Base-by-base conservation (phyloP, 2,329 filamentous ascomycete genomes). In the Cytospora piceicola region DNA sequence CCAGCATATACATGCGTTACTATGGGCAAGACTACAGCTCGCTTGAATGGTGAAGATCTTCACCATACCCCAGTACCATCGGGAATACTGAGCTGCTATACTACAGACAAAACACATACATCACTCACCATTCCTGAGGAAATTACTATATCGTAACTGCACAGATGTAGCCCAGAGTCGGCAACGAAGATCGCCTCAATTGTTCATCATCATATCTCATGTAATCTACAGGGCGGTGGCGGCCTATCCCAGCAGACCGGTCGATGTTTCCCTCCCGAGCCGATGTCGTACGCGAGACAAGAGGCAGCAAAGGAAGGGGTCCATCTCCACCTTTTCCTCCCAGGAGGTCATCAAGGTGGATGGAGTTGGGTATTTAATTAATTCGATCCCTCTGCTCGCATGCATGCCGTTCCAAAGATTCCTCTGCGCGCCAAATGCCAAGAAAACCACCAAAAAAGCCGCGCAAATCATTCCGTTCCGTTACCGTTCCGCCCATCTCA, bases 141-240 rank as follows among this genome's bases (percentile, higher is more conserved):
- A 34, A 4, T 6, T 34, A 9, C 11, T 8, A 34, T 1, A 34
- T 4, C 32, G 11, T 9, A 34, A 34, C 11, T 32, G 32, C 32
- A 34, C 32, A 34, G 32, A 46, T 24, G 4, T 22, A 49, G 12
- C 46, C n/a, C 22, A 5, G 7, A 24, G n/a, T 49, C 22, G 46
- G 46, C 46, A 49, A 46, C 42, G 2, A 20, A 49, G 5, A 24
- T 24, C n/a, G n/a, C 46, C 46, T 49, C n/a, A 5, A 14, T 49
- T 49, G n/a, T 49, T 24, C 46, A 24, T 49, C 46, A 49, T 49
- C 46, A 49, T 49, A 12, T 49, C 46, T 49, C 46, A 49, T 49
- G n/a, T 49, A 49, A 4, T 49, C 46, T 49, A 49, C 46, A 14
- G 46, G 46, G 46, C 24, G n/a, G 46, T 49, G n/a, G 46, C 42